Evolutionary conservation across 2,329 filamentous ascomycete species (phyloP), one percentile per base, ranked within the genome.

Genomic region (Zarea fungicola): DNA sequence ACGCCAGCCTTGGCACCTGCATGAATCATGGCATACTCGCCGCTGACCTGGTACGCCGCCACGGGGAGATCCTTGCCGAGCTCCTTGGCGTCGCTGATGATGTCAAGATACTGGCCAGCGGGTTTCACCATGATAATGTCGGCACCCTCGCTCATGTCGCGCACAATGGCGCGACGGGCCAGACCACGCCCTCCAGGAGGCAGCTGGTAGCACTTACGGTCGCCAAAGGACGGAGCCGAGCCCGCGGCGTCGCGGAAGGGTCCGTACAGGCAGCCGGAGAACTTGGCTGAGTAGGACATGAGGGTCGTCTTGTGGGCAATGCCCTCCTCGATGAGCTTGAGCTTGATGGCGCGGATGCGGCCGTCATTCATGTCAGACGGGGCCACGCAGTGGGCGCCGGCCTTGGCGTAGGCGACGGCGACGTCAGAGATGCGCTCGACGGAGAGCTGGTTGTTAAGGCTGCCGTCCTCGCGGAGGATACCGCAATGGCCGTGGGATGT

Each of bases 71-170:
- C 90, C 64, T 84, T 86, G 51, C 89, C 92, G 47, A 97, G 79
- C 47, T 96, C 90, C 74, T 96, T 97, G 46, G 93, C 93, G 63
- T 99, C 93, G 57, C 88, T 89, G 66, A 99, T 97, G 60, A 99
- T 96, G 69, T 99, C 93, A 39, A 99, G 78, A 66, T 96, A 99
- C 67, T 92, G 89, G 60, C 87, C 87, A 9, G 93, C 93, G 2
- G 93, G 93, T 77, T 99, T 99, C 54, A 99, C 93, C 92, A 99
- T 96, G 70, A 99, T 96, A 58, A 96, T 89, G 62, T 99, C 93
- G 18, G 93, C 93, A 22, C 93, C 93, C 70, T 99, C 93, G 55
- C 78, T 79, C 57, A 99, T 92, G 64, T 99, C 93, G 57, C 93
- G 81, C 34, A 83, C 73, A 56, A 99, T 96, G 42, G 93, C 93